phyloP scores from a whole-genome alignment of 306 rosid genomes.

The Lotus japonicus region DNA sequence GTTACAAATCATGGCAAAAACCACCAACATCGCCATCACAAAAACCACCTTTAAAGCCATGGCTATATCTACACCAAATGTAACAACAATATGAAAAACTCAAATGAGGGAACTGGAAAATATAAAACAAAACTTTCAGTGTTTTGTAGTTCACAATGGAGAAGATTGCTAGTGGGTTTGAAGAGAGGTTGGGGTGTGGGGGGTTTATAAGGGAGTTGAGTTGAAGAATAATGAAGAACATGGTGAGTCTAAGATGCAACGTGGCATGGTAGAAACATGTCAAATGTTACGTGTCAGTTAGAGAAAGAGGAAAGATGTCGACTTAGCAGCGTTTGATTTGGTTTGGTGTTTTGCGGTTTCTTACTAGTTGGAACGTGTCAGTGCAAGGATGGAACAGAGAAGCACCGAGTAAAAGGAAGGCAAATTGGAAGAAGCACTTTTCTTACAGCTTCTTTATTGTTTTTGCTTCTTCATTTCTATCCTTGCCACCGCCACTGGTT shows the following conservation, averaged over 20 bases:
- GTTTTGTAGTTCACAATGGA: not conserved
- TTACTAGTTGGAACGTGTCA: conserved; percentile 13
- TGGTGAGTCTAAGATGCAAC: conserved; percentile 16
- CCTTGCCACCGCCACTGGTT: conserved; percentile 10
- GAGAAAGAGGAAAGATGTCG: not conserved
- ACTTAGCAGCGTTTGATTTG: not conserved
- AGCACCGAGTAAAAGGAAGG: not conserved
- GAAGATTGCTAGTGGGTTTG: too few species aligned
- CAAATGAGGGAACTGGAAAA: not conserved
- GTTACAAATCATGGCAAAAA: conserved; percentile 16
- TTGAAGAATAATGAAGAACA: not conserved
- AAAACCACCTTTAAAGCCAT: conserved; percentile 39
- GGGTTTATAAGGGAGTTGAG: conserved; percentile 17
- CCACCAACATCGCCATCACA: not conserved
- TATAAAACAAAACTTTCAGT: not conserved
- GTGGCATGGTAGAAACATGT: conserved; percentile 23
- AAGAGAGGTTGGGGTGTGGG: too few species aligned
- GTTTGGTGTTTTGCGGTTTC: not conserved
- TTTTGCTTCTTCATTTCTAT: not conserved
- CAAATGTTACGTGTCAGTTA: conserved; percentile 25
- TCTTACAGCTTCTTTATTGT: not conserved
- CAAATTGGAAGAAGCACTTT: not conserved
- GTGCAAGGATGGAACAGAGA: conserved; percentile 1
- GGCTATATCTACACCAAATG: not conserved
- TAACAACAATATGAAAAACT: not conserved